Conservation (phyloP, 176 grass and related monocot species). For the Oryza rufipogon region DNA sequence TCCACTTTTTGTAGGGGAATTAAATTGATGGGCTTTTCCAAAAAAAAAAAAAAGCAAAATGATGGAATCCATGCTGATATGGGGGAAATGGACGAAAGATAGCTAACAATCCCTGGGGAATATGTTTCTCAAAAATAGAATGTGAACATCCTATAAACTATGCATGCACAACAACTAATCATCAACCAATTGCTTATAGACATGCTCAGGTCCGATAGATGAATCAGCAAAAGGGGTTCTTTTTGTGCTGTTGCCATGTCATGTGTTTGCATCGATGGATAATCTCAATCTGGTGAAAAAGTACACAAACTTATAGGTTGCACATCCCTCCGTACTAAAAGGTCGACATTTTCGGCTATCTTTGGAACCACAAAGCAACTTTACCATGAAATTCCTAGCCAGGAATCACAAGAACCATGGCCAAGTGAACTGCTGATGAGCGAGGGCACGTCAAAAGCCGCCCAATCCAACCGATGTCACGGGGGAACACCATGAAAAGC, state of each 20-base stretch:
- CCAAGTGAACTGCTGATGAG: conserved; percentile 38
- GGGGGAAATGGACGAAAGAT: not conserved
- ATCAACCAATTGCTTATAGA: not conserved
- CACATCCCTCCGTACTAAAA: not conserved
- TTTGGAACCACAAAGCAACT: conserved; percentile 19
- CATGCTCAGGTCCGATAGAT: not conserved
- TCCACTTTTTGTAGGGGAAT: not conserved
- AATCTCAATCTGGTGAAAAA: conserved; percentile 1
- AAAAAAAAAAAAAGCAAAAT: not conserved
- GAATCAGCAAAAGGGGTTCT: not conserved
- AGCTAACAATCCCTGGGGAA: not conserved
- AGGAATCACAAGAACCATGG: conserved; percentile 59
- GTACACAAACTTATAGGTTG: not conserved
- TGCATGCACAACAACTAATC: not conserved
- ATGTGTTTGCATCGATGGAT: not conserved
- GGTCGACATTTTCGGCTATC: not conserved
- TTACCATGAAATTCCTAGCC: conserved; percentile 7
- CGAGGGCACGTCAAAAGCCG: conserved; percentile 40
- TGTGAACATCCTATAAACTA: not conserved
- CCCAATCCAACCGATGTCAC: conserved; percentile 52
- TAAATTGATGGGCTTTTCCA: not conserved
- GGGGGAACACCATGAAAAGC: conserved; percentile 23
- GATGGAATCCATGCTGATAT: not conserved
- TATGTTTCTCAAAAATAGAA: not conserved
- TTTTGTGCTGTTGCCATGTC: not conserved